Conservation (phyloP, 768 basidiomycete genomes). For the Rubroboletus pulcherrimus region DNA sequence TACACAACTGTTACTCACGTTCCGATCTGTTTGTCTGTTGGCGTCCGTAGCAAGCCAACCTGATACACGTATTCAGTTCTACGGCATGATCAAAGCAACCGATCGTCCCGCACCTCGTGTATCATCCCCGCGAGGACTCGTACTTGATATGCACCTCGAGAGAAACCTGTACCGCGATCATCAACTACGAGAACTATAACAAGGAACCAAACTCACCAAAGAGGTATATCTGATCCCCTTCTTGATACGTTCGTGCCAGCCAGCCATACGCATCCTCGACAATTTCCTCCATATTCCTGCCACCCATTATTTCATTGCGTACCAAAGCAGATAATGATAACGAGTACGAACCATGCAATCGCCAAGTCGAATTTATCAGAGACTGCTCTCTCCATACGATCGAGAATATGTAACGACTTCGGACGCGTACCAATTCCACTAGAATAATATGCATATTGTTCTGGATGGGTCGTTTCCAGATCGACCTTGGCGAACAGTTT, state of each 20-base stretch:
- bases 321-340: no score
- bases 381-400: not conserved
- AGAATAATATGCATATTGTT: constrained; percentile 32
- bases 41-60: constrained; percentile 1
- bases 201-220: constrained; percentile 26
- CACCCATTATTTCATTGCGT: no score
- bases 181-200: not conserved
- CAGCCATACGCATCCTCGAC: constrained; percentile 3
- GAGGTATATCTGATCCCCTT: constrained; percentile 30
- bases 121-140: not conserved
- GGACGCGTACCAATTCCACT: constrained; percentile 35
- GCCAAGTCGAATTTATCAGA: not conserved
- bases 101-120: not conserved
- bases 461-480: not conserved
- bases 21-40: constrained; percentile 29
- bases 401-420: not conserved
- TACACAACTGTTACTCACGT: constrained; percentile 7
- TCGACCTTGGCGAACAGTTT: constrained; percentile 31
- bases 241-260: not conserved
- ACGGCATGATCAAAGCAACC: not conserved
- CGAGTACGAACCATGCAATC: not conserved
- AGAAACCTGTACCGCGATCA: not conserved
- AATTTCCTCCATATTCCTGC: not conserved
- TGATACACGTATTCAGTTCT: not conserved
- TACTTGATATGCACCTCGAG: not conserved